These are phyloP conservation scores for Cyclotella atomus DNA, from an alignment of 108 stramenopile species.

Conservation along the genomic window DNA sequence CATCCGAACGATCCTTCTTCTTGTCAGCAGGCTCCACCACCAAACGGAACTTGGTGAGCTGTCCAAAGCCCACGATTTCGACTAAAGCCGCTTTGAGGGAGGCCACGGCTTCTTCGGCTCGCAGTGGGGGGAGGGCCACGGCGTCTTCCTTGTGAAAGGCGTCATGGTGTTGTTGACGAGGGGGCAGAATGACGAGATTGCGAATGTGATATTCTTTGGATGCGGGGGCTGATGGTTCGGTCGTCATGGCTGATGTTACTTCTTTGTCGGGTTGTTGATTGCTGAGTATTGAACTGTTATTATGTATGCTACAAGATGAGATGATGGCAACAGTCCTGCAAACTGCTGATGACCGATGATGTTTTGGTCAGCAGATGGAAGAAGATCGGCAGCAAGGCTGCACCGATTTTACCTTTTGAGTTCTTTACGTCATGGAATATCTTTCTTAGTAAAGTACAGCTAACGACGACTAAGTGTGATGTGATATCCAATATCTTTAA, in stretches of 20 bases:
- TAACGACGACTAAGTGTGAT: too few species aligned
- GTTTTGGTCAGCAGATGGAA: too few species aligned
- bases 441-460: too few species aligned
- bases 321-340: too few species aligned
- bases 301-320: too few species aligned
- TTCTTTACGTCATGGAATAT: too few species aligned
- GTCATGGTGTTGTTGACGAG: constrained; percentile 67
- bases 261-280: too few species aligned
- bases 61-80: constrained; percentile 74
- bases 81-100: constrained; percentile 69
- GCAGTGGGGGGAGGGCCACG: constrained; percentile 79
- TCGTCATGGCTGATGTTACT: neutral
- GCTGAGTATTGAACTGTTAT: too few species aligned
- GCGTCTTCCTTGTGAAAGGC: constrained; percentile 32
- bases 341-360: too few species aligned
- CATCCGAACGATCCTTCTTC: neutral
- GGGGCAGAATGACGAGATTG: constrained; percentile 70
- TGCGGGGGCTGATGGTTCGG: neutral
- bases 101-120: constrained; percentile 75
- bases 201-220: constrained; percentile 32
- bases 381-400: too few species aligned
- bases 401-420: too few species aligned
- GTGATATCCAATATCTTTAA: too few species aligned
- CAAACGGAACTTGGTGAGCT: constrained; percentile 82
- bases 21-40: constrained; percentile 46